Evolutionary conservation across 2,329 filamentous ascomycete species (phyloP), one percentile per base, ranked within the genome.

Genomic region (Diaporthe destruens): DNA sequence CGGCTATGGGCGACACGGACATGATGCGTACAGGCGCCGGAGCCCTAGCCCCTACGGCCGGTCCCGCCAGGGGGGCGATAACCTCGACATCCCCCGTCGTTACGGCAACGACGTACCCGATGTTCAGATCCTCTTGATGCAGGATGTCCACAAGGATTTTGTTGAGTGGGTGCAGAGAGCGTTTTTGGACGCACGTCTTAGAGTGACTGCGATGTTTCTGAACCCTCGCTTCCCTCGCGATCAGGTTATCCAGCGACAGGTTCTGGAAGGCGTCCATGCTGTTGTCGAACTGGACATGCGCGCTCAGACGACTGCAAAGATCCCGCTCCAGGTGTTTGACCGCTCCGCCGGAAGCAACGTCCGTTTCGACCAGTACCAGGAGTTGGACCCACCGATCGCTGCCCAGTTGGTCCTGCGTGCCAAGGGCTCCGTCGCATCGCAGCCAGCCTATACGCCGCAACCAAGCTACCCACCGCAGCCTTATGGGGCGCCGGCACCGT

Each of bases 261-360:
- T 97, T 49, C 85, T 95, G 14, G 95, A 98, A 81, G 96, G 96
- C 23, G 96, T 98, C 1, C 88, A 94, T 67, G 96, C 93, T 11
- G 93, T 98, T 18, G 91, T 94, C 6, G 92, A 94, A 77, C 87
- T 98, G 18, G 91, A 93, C 74, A 86, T 90, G 66, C 85, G 87
- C 57, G 89, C 94, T 29, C 92, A 97, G 78, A 85, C 87, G 44
- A 88, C 88, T 1, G 91, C 91, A 75, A 95, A 92, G 79, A 92
- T 98, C 66, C 90, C 93, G 0, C 84, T 98, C 3, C 94, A 96
- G 77, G 89, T 97, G 7, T 98, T 98, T 79, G 93, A 97, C 81
- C 92, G 95, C 34, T 92, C 90, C 53, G 88, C 86, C 12, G 94
- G 93, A n/a, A 89, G 89, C 77, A 95, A 94, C 75, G 91, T 97